These are phyloP conservation scores for Solanum dulcamara DNA, from an alignment of 257 asterid genomes.

Conservation along the genomic window DNA sequence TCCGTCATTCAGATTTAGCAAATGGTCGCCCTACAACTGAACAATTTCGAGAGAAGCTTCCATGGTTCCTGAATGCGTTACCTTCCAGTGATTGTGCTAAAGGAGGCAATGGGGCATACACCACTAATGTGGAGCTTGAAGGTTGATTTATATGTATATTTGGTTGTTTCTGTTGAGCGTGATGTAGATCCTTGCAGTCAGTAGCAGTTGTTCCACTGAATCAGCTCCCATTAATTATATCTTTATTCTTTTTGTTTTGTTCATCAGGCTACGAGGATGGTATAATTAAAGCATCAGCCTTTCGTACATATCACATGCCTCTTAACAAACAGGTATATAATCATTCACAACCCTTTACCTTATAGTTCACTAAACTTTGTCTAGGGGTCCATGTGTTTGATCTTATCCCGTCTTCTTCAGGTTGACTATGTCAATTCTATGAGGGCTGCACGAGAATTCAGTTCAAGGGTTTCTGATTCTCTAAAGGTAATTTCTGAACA, in stretches of 20 bases:
- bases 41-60: constrained; percentile 84
- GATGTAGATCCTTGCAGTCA: not conserved
- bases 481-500: constrained; percentile 45
- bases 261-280: constrained; percentile 67
- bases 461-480: constrained; percentile 70
- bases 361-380: not conserved
- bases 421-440: constrained; percentile 81
- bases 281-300: constrained; percentile 74
- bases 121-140: constrained; percentile 68
- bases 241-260: not conserved
- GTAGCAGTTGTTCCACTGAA: not conserved
- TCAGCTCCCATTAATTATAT: not conserved
- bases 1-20: constrained; percentile 76
- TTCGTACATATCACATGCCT: constrained; percentile 94
- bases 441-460: constrained; percentile 94
- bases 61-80: constrained; percentile 89
- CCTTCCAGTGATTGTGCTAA: constrained; percentile 97
- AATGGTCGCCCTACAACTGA: constrained; percentile 74
- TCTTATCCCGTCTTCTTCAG: constrained; percentile 20
- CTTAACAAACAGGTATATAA: constrained; percentile 75
- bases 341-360: not conserved
- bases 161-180: not conserved
- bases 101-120: constrained; percentile 95
- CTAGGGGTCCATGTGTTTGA: not conserved
- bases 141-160: constrained; percentile 25